Conservation (phyloP, 345 rosid genomes). For the Atalantia buxifolia region DNA sequence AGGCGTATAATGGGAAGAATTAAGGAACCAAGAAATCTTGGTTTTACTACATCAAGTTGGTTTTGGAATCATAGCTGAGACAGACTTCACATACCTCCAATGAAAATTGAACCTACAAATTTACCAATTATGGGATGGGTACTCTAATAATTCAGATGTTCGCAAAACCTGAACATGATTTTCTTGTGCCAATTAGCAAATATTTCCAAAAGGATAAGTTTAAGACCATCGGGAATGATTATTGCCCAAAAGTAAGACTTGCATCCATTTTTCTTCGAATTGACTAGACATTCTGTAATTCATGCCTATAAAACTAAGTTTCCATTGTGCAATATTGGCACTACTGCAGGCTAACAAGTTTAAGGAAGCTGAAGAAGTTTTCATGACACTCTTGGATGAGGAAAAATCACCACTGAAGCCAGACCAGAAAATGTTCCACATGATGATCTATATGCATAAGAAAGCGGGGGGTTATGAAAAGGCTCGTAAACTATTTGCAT, state of each 20-base stretch:
- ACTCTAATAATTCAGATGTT: neutral
- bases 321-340: slow-evolving; percentile 3
- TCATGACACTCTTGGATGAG: slow-evolving; percentile 66
- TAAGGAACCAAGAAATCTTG: neutral
- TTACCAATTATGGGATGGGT: neutral
- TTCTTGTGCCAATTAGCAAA: neutral
- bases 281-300: neutral
- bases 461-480: slow-evolving; percentile 81
- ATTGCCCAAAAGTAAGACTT: neutral
- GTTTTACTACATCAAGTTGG: neutral
- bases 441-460: slow-evolving; percentile 93
- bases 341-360: slow-evolving; percentile 69
- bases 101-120: neutral
- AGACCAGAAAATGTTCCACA: slow-evolving; percentile 93
- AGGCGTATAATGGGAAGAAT: neutral
- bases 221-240: neutral
- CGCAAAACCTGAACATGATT: neutral
- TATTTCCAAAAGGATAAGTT: neutral
- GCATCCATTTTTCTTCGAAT: neutral
- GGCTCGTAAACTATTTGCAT: slow-evolving; percentile 69
- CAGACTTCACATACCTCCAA: neutral
- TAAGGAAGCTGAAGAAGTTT: slow-evolving; percentile 80
- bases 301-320: neutral
- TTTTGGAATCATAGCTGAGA: neutral
- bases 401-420: slow-evolving; percentile 71